A percentile compares a stretch with the other conserved stretches of the same genome.
Conservation (phyloP, 495 filamentous ascomycete genomes). For the Thermothielavioides terrestris region DNA sequence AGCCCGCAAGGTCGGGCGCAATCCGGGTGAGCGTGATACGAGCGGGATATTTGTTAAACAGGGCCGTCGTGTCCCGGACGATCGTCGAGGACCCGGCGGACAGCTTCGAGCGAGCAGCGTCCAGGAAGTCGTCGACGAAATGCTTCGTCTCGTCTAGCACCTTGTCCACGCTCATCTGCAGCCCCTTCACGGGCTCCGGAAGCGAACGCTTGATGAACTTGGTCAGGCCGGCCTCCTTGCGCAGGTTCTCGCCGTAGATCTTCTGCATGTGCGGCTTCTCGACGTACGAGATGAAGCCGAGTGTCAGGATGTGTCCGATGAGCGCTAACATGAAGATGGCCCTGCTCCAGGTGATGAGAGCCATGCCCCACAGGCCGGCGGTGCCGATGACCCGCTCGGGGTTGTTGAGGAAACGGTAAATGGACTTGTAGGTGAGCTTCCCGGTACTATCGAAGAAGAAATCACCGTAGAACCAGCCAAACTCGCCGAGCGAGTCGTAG, state of each 20-base stretch:
- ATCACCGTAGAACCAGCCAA: slow-evolving; percentile 98
- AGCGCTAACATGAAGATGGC: slow-evolving; percentile 77
- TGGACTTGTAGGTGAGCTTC: slow-evolving; percentile 90
- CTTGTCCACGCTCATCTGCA: slow-evolving; percentile 79
- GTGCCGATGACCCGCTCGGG: slow-evolving; percentile 89
- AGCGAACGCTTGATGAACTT: slow-evolving; percentile 81
- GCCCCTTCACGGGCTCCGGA: slow-evolving; percentile 62
- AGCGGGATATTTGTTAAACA: slow-evolving; percentile 87
- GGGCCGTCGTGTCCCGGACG: slow-evolving; percentile 74
- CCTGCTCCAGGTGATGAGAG: slow-evolving; percentile 80
- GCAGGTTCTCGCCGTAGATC: slow-evolving; percentile 76
- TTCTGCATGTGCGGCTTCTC: slow-evolving; percentile 99
- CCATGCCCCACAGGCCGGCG: slow-evolving; percentile 93
- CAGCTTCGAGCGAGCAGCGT: slow-evolving; percentile 77
- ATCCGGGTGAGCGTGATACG: slow-evolving; percentile 77
- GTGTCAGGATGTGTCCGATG: slow-evolving; percentile 71
- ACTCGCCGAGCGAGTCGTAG: slow-evolving; percentile 93
- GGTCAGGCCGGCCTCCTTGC: slow-evolving; percentile 80
- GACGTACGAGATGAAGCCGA: slow-evolving; percentile 86
- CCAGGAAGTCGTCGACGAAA: slow-evolving; percentile 84
- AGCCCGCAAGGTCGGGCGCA: slow-evolving; percentile 73
- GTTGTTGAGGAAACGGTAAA: slow-evolving; percentile 97
- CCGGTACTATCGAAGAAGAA: slow-evolving; percentile 87
- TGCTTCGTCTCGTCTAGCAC: slow-evolving; percentile 76
- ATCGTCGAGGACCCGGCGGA: slow-evolving; percentile 79